These are phyloP conservation scores for Straminergon stramineum DNA, from an alignment of 225 moss, liverwort and hornwort species.

Conservation along the genomic window DNA sequence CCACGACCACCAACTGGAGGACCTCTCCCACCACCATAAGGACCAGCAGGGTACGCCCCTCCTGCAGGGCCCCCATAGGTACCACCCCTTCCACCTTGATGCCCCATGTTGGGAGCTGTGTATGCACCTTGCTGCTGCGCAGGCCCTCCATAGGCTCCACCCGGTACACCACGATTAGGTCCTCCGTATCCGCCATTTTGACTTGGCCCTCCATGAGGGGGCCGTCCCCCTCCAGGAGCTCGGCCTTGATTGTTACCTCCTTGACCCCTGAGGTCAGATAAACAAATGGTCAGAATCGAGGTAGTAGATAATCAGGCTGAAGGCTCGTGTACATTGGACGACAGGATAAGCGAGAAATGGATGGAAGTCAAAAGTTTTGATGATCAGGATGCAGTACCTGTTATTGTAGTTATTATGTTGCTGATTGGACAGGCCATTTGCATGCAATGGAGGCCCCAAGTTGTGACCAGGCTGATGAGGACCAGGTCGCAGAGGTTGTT, in stretches of 20 bases:
- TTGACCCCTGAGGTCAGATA: conserved; percentile 31
- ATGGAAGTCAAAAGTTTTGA: neutral
- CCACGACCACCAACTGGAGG: conserved; percentile 66
- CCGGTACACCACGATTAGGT: conserved; percentile 54
- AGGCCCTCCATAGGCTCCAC: conserved; percentile 51
- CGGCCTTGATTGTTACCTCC: conserved; percentile 55
- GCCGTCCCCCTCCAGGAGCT: conserved; percentile 61
- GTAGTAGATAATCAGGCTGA: neutral
- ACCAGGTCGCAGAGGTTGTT: conserved; percentile 54
- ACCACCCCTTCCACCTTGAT: conserved; percentile 57
- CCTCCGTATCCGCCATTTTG: conserved; percentile 66
- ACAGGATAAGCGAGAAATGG: neutral
- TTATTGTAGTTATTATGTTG: conserved; percentile 43
- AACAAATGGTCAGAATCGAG: neutral
- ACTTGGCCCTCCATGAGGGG: conserved; percentile 52
- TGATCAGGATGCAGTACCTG: conserved; percentile 5
- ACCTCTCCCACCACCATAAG: conserved; percentile 67
- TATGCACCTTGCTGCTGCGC: conserved; percentile 55
- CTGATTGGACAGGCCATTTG: conserved; percentile 50
- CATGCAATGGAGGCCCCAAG: conserved; percentile 52
- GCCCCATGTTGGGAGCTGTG: conserved; percentile 57
- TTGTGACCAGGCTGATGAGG: conserved; percentile 61
- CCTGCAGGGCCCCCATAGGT: conserved; percentile 43
- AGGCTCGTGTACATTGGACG: neutral
- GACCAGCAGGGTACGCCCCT: conserved; percentile 50